Evolutionary conservation across 331 rosid genomes (phyloP), one percentile per base, ranked within the genome.

Genomic region (Telfairia occidentalis): DNA sequence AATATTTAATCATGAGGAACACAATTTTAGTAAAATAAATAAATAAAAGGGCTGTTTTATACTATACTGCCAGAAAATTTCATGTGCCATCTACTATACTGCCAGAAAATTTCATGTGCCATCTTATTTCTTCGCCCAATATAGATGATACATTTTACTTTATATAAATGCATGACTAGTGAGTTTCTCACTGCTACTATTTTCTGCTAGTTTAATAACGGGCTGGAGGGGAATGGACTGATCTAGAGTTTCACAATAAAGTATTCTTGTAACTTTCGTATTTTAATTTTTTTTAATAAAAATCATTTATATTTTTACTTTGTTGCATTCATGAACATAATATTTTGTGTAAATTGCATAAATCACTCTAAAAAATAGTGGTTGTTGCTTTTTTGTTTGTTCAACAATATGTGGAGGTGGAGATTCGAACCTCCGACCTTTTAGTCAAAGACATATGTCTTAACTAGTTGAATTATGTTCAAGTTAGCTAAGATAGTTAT

Each of bases 101-200:
- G 35, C 21, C 26, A 7, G 29, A n/a, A 63, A 63, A 8, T 35
- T 34, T 23, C 52, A 40, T 15, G 52, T 21, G 53, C 5, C 52
- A 23, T 37, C 23, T 30, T 30, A 60, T 5, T 30, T 15, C 11
- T 16, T 16, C 15, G 61, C 23, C 5, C 42, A 60, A 32, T 60
- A 30, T 28, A 28, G 66, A 12, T 19, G 66, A 1, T 40, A 59
- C 38, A 29, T 59, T 59, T 11, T 29, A 57, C 42, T 60, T 64
- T 11, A 16, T 34, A 60, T 60, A 60, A 59, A 26, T 29, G 18
- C 66, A 29, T 59, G 13, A 26, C 66, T 18, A 81, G 82, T 53
- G 74, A 75, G 66, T 67, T 58, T 75, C 30, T 65, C 52, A 48
- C 50, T 9, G 26, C 50, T n/a, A 8, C 29, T 38, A n/a, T 37